Percentiles rank a stretch among this genome's conserved stretches.
Evolutionary conservation across 2,329 filamentous ascomycete species (phyloP).

Genomic region (Shiraia sp.): DNA sequence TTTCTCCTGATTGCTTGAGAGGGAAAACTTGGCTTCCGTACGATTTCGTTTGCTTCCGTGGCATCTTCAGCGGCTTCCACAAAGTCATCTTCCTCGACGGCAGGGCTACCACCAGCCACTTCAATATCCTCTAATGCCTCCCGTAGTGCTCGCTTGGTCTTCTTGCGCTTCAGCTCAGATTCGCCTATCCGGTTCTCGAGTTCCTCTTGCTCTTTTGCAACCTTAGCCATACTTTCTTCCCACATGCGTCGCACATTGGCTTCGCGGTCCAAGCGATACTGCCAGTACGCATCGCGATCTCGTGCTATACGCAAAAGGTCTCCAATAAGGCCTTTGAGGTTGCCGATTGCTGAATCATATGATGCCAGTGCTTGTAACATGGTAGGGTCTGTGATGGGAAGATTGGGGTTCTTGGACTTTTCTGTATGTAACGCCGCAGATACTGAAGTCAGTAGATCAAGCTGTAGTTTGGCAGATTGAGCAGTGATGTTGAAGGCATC

Average conservation of each 20-base stretch:
- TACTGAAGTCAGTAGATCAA: conserved; percentile 86
- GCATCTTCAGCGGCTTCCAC: conserved; percentile 37
- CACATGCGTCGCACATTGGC: conserved; percentile 91
- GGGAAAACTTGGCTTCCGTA: conserved; percentile 20
- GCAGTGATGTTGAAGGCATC: conserved; percentile 97
- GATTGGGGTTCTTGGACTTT: conserved; percentile 67
- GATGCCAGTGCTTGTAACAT: conserved; percentile 78
- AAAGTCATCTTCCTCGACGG: conserved; percentile 32
- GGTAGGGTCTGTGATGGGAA: conserved; percentile 75
- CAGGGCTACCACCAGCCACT: conserved; percentile 16
- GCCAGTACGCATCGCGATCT: conserved; percentile 96
- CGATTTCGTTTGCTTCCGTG: conserved; percentile 37
- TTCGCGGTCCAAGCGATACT: conserved; percentile 90
- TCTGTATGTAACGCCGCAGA: conserved; percentile 79
- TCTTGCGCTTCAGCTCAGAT: conserved; percentile 84
- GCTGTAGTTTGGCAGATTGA: conserved; percentile 88
- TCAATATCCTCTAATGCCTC: conserved; percentile 72
- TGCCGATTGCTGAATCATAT: conserved; percentile 88
- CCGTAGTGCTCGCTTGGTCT: conserved; percentile 85
- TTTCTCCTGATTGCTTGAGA: conserved; percentile 55
- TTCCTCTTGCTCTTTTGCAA: conserved; percentile 92
- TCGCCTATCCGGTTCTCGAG: conserved; percentile 86
- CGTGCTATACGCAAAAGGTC: conserved; percentile 90
- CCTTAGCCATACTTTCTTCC: conserved; percentile 96
- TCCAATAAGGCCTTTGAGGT: conserved; percentile 79